These are phyloP conservation scores for Coriolopsis trogii DNA, from an alignment of 1,284 basidiomycete genomes.

Conservation along the genomic window DNA sequence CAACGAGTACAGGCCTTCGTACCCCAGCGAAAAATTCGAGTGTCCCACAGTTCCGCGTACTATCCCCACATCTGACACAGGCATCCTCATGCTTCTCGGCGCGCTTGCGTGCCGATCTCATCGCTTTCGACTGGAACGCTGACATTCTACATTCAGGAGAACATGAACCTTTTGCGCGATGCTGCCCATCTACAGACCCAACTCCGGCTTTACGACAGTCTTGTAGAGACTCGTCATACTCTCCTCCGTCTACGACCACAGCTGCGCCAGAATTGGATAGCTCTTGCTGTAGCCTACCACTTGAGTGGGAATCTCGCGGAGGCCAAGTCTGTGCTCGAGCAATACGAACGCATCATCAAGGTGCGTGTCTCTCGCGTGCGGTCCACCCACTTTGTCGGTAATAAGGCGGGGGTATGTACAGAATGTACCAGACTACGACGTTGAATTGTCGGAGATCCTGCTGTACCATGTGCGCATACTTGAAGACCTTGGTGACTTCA, in stretches of 20 bases:
- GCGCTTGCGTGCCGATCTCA: no score
- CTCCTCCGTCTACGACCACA: slow-evolving; percentile 85
- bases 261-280: slow-evolving; percentile 89
- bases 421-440: slow-evolving; percentile 78
- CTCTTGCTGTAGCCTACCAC: slow-evolving; percentile 87
- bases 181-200: slow-evolving; percentile 91
- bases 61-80: no score
- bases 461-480: slow-evolving; percentile 84
- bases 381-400: not conserved
- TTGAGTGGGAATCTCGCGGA: slow-evolving; percentile 78
- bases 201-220: slow-evolving; percentile 79
- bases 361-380: slow-evolving; percentile 38
- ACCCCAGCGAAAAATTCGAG: no score
- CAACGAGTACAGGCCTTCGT: no score
- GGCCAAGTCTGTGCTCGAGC: slow-evolving; percentile 76
- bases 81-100: no score
- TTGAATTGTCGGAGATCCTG: slow-evolving; percentile 85
- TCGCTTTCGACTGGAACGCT: not conserved
- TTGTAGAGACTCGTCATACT: slow-evolving; percentile 84
- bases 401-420: slow-evolving; percentile 31
- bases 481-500: slow-evolving; percentile 72
- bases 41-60: no score
- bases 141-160: slow-evolving; percentile 69
- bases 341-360: slow-evolving; percentile 67
- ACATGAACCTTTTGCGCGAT: slow-evolving; percentile 92